Percentiles rank a stretch among this genome's conserved stretches.
phyloP scores from a whole-genome alignment of 768 basidiomycete genomes.

The Auriculariales sp. region DNA sequence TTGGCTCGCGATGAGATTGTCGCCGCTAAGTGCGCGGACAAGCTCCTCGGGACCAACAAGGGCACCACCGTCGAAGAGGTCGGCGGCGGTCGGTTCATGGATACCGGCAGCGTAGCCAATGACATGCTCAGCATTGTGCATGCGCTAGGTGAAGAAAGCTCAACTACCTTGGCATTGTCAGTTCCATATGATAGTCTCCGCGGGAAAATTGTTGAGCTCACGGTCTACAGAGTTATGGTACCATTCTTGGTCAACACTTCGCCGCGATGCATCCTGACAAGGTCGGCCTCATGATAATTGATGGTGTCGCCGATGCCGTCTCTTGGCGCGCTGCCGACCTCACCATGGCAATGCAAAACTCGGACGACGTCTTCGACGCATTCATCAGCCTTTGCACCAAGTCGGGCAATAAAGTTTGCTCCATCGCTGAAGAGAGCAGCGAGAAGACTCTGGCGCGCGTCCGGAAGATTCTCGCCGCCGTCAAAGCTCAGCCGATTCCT shows the following conservation, averaged over 20 bases:
- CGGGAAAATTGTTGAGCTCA: no score
- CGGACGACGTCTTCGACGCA: not conserved
- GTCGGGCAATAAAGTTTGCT: not conserved
- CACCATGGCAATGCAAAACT: not conserved
- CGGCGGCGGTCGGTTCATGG: not conserved
- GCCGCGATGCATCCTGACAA: constrained; percentile 3
- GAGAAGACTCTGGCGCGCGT: not conserved
- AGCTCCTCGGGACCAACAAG: no score
- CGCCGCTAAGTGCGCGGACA: not conserved
- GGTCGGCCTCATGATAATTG: constrained; percentile 1
- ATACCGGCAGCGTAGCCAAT: not conserved
- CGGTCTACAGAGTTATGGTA: not conserved
- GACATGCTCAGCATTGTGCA: constrained; percentile 2
- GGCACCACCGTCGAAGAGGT: not conserved
- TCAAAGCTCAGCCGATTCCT: not conserved
- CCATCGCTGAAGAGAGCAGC: no score
- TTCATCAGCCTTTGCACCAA: not conserved
- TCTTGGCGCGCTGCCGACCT: not conserved
- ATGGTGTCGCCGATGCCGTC: constrained; percentile 1
- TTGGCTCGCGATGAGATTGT: not conserved
- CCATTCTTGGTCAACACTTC: constrained; percentile 2
- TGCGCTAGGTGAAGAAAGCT: constrained; percentile 5
- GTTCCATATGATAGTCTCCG: no score
- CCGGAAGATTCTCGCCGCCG: not conserved
- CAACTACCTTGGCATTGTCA: constrained; percentile 10